Conservation (phyloP, 1,284 basidiomycete genomes). For the Tilletiopsis washingtonensis region DNA sequence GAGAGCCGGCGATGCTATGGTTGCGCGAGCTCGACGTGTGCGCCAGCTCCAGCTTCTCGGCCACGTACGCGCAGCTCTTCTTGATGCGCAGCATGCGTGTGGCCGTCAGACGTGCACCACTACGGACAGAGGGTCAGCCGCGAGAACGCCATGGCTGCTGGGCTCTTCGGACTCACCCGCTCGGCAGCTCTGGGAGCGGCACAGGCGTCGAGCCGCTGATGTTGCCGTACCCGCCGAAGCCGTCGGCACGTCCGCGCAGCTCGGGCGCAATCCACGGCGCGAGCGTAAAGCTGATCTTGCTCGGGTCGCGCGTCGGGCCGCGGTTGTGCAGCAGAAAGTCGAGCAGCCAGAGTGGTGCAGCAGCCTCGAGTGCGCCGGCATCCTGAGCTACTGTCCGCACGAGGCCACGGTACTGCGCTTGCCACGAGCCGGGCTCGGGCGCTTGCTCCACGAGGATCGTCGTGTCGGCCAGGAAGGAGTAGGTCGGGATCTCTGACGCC, state of each 20-base stretch:
- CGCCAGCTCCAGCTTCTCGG: constrained; percentile 70
- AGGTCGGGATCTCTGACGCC: constrained; percentile 60
- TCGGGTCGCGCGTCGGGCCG: constrained; percentile 11
- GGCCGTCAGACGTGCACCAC: constrained; percentile 78
- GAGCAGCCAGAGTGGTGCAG: constrained; percentile 76
- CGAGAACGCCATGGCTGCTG: neutral
- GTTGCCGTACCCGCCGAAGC: constrained; percentile 16
- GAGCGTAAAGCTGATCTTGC: constrained; percentile 64
- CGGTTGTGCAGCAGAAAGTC: constrained; percentile 65
- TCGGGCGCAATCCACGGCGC: constrained; percentile 56
- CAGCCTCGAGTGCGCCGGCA: constrained; percentile 62
- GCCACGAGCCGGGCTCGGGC: constrained; percentile 63
- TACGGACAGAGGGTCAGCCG: constrained; percentile 43
- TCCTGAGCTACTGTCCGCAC: constrained; percentile 61
- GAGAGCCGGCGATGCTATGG: constrained; percentile 18
- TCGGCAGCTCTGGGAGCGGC: constrained; percentile 1
- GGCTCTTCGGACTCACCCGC: neutral
- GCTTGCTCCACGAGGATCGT: constrained; percentile 74
- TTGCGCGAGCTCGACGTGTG: neutral
- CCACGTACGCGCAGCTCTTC: constrained; percentile 76
- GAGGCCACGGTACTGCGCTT: constrained; percentile 63
- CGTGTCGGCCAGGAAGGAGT: constrained; percentile 60
- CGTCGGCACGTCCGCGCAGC: constrained; percentile 3
- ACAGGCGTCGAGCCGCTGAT: too few relatives aligned
- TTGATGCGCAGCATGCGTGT: constrained; percentile 73